Conservation (phyloP, 1,284 basidiomycete species). For the Ceratobasidium sp. region DNA sequence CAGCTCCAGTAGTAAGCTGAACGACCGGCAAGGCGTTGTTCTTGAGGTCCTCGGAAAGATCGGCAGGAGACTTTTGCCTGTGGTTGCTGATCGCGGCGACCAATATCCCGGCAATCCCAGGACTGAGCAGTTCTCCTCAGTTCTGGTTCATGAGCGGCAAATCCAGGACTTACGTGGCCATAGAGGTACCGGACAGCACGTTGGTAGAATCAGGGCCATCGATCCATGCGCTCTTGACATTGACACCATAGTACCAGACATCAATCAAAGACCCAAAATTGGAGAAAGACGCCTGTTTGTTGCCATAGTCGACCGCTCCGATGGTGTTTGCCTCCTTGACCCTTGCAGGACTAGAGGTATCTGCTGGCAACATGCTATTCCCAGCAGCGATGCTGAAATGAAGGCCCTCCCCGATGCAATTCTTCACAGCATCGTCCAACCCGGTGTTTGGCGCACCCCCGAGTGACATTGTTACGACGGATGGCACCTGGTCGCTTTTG, state of each 20-base stretch:
- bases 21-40: too few species aligned
- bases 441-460: slow-evolving; percentile 10
- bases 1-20: too few species aligned
- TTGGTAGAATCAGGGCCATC: slow-evolving; percentile 64
- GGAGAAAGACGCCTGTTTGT: slow-evolving; percentile 72
- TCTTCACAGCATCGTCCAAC: slow-evolving; percentile 32
- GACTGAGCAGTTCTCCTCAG: too few species aligned
- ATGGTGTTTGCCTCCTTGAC: slow-evolving; percentile 3
- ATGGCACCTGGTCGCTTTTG: not conserved
- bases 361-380: slow-evolving; percentile 64
- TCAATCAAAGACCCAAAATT: slow-evolving; percentile 62
- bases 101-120: too few species aligned
- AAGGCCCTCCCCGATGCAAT: slow-evolving; percentile 69
- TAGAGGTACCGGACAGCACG: slow-evolving; percentile 77
- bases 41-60: too few species aligned
- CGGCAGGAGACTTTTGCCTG: too few species aligned
- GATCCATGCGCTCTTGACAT: slow-evolving; percentile 82
- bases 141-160: too few species aligned
- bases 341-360: slow-evolving; percentile 37
- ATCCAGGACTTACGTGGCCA: slow-evolving; percentile 61
- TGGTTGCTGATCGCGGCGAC: too few species aligned
- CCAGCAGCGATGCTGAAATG: slow-evolving; percentile 97
- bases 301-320: slow-evolving; percentile 3
- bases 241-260: slow-evolving; percentile 59
- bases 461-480: slow-evolving; percentile 39